phyloP scores from a whole-genome alignment of 495 filamentous ascomycete species.

The Penicillium parvum region DNA sequence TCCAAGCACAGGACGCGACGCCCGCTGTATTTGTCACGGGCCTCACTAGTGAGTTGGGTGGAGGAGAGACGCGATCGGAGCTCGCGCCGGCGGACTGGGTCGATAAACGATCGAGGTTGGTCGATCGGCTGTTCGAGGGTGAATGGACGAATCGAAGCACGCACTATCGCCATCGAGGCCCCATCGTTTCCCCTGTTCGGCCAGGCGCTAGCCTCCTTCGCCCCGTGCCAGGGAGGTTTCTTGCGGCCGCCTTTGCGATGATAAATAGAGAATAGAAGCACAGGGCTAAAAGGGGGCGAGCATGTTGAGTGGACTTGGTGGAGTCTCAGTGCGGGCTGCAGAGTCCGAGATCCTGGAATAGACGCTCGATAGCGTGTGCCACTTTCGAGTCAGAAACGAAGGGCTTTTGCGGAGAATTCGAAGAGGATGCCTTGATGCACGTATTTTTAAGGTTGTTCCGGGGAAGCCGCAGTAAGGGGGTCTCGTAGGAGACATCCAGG shows the following conservation, averaged over 20 bases:
- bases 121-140: slow-evolving; percentile 7
- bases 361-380: no score
- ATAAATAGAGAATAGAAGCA: slow-evolving; percentile 4
- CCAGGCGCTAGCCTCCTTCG: background rate
- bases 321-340: background rate
- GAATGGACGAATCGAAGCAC: background rate
- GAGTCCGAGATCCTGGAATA: background rate
- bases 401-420: background rate
- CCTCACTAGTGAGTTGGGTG: no score
- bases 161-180: slow-evolving; percentile 2
- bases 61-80: slow-evolving; percentile 17
- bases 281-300: background rate
- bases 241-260: background rate
- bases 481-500: no score
- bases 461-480: slow-evolving; percentile 10
- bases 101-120: slow-evolving; percentile 16
- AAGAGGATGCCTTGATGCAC: background rate
- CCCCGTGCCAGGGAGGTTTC: background rate
- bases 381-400: no score
- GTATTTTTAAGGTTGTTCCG: slow-evolving; percentile 11
- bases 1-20: background rate
- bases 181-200: slow-evolving; percentile 9
- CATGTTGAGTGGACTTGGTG: background rate
- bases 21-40: slow-evolving; percentile 15
- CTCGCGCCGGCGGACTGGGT: slow-evolving; percentile 6